Evolutionary conservation across 23 red algal species (phyloP).

Genomic region (Rhodosorus marinus): DNA sequence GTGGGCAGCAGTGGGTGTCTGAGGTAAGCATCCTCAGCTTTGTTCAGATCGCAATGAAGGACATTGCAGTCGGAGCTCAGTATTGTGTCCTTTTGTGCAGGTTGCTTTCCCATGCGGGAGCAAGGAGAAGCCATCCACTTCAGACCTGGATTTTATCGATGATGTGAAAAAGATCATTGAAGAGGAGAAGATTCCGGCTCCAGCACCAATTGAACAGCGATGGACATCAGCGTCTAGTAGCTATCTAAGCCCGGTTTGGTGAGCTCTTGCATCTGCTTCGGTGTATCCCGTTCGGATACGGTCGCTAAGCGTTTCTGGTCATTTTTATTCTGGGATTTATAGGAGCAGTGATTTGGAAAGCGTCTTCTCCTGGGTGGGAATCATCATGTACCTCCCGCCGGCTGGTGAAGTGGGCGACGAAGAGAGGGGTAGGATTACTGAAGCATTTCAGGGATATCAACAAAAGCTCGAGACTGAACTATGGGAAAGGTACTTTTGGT

Average conservation of each 20-base stretch:
- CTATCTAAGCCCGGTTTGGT: not conserved
- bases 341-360: slow-evolving; percentile 12
- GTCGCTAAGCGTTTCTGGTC: too few relatives aligned
- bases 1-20: slow-evolving; percentile 87
- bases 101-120: slow-evolving; percentile 33
- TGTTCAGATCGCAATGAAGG: too few relatives aligned
- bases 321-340: too few relatives aligned
- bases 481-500: too few relatives aligned
- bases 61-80: too few relatives aligned
- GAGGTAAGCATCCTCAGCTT: too few relatives aligned
- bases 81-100: too few relatives aligned
- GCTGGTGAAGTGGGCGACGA: not conserved
- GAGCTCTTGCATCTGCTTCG: not conserved
- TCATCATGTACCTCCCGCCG: slow-evolving; percentile 87
- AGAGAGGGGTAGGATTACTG: not conserved
- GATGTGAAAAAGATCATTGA: slow-evolving; percentile 50
- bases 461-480: too few relatives aligned
- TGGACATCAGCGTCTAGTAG: slow-evolving; percentile 12
- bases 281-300: too few relatives aligned
- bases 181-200: slow-evolving; percentile 45
- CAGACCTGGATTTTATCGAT: slow-evolving; percentile 36
- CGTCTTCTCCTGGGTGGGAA: slow-evolving; percentile 79
- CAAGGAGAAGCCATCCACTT: not conserved
- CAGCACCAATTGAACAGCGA: slow-evolving; percentile 75
- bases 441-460: not conserved